These are phyloP conservation scores for Ophiocordyceps camponoti-leonardi DNA, from an alignment of 2,329 filamentous ascomycete species.

Conservation along the genomic window DNA sequence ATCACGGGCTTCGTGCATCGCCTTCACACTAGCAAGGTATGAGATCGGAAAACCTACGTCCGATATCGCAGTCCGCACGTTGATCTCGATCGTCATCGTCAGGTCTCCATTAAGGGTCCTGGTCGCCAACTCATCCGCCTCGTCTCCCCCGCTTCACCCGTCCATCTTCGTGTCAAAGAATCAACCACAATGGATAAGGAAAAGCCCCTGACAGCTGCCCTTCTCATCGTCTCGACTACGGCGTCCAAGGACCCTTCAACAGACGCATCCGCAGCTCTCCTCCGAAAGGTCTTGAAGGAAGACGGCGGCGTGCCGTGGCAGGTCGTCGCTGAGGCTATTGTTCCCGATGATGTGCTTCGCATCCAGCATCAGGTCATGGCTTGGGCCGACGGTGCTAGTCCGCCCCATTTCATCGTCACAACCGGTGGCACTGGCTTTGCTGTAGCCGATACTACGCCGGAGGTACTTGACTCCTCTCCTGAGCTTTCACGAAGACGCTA, in stretches of 20 bases:
- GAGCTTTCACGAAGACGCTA: background rate
- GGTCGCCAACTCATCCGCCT: background rate
- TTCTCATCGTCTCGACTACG: conserved; percentile 84
- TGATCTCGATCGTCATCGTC: background rate
- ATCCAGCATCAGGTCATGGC: conserved; percentile 58
- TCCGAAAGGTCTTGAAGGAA: conserved; percentile 51
- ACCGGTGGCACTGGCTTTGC: conserved; percentile 93
- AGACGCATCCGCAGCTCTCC: conserved; percentile 51
- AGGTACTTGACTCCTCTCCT: conserved; percentile 34
- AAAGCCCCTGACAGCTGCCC: conserved; percentile 46
- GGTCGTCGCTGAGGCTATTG: conserved; percentile 52
- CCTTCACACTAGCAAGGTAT: background rate
- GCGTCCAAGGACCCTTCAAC: conserved; percentile 63
- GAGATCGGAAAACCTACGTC: no score
- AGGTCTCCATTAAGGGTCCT: background rate
- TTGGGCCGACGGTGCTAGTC: conserved; percentile 53
- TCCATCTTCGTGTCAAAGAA: background rate
- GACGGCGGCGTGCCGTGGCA: conserved; percentile 58
- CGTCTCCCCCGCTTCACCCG: background rate
- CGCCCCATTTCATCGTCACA: conserved; percentile 63
- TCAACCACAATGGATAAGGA: conserved; percentile 4
- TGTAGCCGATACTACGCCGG: conserved; percentile 68
- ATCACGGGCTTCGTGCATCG: background rate
- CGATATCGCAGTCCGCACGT: background rate
- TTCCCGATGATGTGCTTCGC: conserved; percentile 54